Percentiles rank a stretch among this genome's conserved stretches.
These are phyloP conservation scores for Beauveria sp. DNA, from an alignment of 2,329 filamentous ascomycete species.

Conservation along the genomic window DNA sequence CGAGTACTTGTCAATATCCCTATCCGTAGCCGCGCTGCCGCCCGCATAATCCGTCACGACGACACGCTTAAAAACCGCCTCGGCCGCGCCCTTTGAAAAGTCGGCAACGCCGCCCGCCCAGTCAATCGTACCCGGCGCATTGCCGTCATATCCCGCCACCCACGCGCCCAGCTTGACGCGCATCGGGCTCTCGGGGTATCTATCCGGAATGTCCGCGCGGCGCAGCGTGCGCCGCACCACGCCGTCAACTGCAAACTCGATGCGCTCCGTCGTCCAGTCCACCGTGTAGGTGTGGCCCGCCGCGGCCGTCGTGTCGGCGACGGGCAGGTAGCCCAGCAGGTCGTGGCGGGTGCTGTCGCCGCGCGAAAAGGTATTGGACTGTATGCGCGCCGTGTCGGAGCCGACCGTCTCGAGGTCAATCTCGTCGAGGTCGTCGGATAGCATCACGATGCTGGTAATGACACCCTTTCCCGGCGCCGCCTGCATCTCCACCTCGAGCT, in stretches of 20 bases:
- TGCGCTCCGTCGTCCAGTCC: conserved; percentile 57
- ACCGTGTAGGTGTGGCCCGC: conserved; percentile 59
- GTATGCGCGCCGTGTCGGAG: conserved; percentile 57
- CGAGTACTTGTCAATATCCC: conserved; percentile 34
- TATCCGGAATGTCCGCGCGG: conserved; percentile 49
- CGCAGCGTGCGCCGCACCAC: conserved; percentile 52
- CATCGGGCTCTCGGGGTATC: conserved; percentile 67
- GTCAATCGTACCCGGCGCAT: conserved; percentile 61
- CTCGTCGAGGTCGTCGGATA: conserved; percentile 71
- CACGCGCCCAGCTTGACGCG: conserved; percentile 63
- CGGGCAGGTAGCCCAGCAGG: conserved; percentile 50
- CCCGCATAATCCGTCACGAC: conserved; percentile 37
- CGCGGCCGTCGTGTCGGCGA: conserved; percentile 33
- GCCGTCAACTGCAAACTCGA: conserved; percentile 61
- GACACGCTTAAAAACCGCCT: conserved; percentile 38
- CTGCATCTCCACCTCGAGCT: conserved; percentile 62
- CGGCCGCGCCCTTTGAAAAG: conserved; percentile 35
- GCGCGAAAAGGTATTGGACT: conserved; percentile 77
- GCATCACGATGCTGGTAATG: conserved; percentile 67
- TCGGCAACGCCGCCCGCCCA: conserved; percentile 56
- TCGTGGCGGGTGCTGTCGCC: conserved; percentile 59
- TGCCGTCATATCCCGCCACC: conserved; percentile 50
- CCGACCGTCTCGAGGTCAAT: conserved; percentile 84
- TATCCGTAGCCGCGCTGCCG: conserved; percentile 22
- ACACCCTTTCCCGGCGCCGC: conserved; percentile 67